These are phyloP conservation scores for Phialophora expanda DNA, from an alignment of 2,329 filamentous ascomycete genomes.

Conservation along the genomic window DNA sequence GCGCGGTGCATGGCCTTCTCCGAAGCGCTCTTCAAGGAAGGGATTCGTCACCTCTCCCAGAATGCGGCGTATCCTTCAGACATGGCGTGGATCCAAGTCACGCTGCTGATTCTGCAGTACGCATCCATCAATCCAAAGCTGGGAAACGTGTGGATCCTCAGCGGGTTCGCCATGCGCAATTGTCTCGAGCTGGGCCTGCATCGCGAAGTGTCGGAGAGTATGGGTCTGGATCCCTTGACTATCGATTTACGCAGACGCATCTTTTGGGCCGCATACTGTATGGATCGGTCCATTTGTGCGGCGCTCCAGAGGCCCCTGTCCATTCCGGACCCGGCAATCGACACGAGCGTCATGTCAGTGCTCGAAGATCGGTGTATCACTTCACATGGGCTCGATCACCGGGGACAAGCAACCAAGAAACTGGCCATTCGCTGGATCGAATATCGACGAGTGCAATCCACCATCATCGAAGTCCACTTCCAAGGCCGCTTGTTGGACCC, in stretches of 20 bases:
- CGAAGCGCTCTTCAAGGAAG: constrained; percentile 37
- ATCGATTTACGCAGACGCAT: constrained; percentile 27
- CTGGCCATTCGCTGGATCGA: constrained; percentile 21
- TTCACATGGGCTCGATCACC: background rate
- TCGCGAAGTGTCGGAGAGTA: constrained; percentile 16
- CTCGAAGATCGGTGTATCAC: constrained; percentile 4
- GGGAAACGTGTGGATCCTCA: constrained; percentile 33
- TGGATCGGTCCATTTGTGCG: constrained; percentile 33
- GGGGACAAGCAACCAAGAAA: constrained; percentile 6
- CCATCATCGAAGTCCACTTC: constrained; percentile 33
- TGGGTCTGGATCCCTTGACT: constrained; percentile 7
- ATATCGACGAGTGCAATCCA: constrained; percentile 28
- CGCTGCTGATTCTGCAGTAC: constrained; percentile 31
- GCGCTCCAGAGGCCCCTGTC: constrained; percentile 33
- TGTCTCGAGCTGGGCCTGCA: constrained; percentile 35
- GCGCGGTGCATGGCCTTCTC: constrained; percentile 40
- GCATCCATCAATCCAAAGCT: constrained; percentile 32
- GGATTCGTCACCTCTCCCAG: constrained; percentile 37
- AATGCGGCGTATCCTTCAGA: constrained; percentile 33
- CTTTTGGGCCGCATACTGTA: constrained; percentile 35
- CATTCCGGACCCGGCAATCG: constrained; percentile 31
- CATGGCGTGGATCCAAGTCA: constrained; percentile 29
- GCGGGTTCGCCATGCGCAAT: constrained; percentile 29
- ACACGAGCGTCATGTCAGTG: constrained; percentile 13
- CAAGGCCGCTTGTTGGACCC: constrained; percentile 22